Base-by-base conservation (phyloP, 306 rosid species). In the Boehmeria nivea region DNA sequence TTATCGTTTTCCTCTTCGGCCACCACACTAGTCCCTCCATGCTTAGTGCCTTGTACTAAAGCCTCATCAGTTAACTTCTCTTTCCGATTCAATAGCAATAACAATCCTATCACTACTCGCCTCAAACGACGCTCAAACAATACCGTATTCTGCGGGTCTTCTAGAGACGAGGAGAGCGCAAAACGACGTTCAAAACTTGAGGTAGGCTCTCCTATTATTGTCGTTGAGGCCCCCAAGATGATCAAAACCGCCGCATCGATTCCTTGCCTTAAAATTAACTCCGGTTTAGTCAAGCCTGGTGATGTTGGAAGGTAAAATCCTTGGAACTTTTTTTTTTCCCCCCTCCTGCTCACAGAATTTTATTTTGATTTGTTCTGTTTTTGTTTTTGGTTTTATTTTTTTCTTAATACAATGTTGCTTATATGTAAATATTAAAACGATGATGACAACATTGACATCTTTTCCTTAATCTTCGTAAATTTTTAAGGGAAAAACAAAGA, bases 261-360 rank as follows among this genome's bases (percentile, higher is more conserved):
- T 19, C 89, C 95, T 3, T 86, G 90, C 62, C 86, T 89, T 11
- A 79, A 79, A 34, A 77, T 75, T 22, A 89, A 86, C 63, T 62
- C 86, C 45, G 86, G 94, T 47, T 67, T 81, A 51, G 81, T 90
- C 46, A 86, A 86, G 19, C 68, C 95, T 36, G 94, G 97, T 22
- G 97, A 83, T 38, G 95, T 90, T 22, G 88, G 94, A 76, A 82
- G 97, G 97, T 83, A 42, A 40, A 14, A 0, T 25, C 13, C 43
- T 12, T 4, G 26, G 2, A n/a, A 1, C 37, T n/a, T 8, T 51
- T 51, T 24, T 51, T 0, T 25, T 51, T 51, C 11, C 21, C 10
- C 21, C 3, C 44, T 10, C 3, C 4, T 23, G 2, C 14, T 14
- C 5, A 9, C n/a, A 40, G 45, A 8, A 5, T 40, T 1, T 40